A percentile compares a stretch with the other conserved stretches of the same genome.
These are phyloP conservation scores for Jackrogersella multiformis DNA, from an alignment of 495 filamentous ascomycete genomes.

Conservation along the genomic window DNA sequence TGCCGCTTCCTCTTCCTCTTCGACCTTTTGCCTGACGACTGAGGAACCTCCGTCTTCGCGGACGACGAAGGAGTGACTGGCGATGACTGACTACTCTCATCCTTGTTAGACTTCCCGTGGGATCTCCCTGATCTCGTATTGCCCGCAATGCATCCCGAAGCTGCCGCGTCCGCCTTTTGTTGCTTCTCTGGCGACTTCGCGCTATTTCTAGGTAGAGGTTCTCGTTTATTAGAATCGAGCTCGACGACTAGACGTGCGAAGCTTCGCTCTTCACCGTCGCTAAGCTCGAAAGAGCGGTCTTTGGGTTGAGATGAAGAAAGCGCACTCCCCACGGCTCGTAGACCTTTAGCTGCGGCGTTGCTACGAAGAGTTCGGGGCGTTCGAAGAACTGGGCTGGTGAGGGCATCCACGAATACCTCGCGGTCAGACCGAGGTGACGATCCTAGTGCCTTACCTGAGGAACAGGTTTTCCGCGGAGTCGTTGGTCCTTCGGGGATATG, in stretches of 20 bases:
- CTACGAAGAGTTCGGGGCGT: conserved; percentile 23
- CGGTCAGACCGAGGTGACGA: conserved; percentile 50
- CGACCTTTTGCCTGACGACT: conserved; percentile 32
- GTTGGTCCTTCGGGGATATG: not conserved
- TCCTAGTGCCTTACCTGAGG: conserved; percentile 25
- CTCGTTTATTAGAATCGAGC: conserved; percentile 50
- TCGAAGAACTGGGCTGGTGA: conserved; percentile 46
- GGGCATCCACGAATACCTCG: conserved; percentile 59
- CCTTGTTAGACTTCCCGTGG: conserved; percentile 10
- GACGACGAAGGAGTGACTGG: conserved; percentile 10
- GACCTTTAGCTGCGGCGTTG: not conserved
- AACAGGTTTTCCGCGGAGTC: conserved; percentile 12
- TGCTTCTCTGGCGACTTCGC: conserved; percentile 39
- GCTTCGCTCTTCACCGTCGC: conserved; percentile 57
- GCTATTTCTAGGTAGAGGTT: conserved; percentile 28
- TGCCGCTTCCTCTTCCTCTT: conserved; percentile 43
- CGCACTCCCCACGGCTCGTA: not conserved
- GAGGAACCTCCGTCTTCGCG: conserved; percentile 18
- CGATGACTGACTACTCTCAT: conserved; percentile 12
- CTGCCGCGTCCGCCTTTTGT: not conserved
- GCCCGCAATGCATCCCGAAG: conserved; percentile 35
- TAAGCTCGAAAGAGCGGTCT: conserved; percentile 52
- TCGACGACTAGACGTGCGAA: conserved; percentile 57
- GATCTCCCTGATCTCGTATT: conserved; percentile 21
- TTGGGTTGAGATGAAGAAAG: conserved; percentile 13